These are phyloP conservation scores for Aspergillus tamarii DNA, from an alignment of 2,329 filamentous ascomycete genomes.

Conservation along the genomic window DNA sequence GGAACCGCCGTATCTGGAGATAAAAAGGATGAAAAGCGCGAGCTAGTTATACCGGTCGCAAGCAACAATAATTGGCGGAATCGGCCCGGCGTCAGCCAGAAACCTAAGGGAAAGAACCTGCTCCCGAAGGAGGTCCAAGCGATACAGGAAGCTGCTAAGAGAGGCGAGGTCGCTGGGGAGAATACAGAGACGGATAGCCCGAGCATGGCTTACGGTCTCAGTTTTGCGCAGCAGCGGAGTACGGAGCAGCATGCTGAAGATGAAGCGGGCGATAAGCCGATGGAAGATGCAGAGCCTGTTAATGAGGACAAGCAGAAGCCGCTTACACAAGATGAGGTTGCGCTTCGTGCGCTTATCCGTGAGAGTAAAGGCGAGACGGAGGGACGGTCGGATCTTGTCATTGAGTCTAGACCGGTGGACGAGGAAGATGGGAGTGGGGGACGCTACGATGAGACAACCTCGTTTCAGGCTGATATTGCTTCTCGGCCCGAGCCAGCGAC, in stretches of 20 bases:
- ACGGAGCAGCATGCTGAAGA: slow-evolving; percentile 17
- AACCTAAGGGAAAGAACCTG: slow-evolving; percentile 62
- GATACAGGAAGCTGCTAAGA: slow-evolving; percentile 46
- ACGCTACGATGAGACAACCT: slow-evolving; percentile 53
- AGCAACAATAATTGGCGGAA: slow-evolving; percentile 77
- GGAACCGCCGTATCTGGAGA: slow-evolving; percentile 46
- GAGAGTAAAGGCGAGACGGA: slow-evolving; percentile 50
- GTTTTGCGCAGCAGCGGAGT: slow-evolving; percentile 44
- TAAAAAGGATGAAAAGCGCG: slow-evolving; percentile 54
- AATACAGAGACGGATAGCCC: slow-evolving; percentile 54
- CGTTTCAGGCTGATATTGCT: slow-evolving; percentile 70
- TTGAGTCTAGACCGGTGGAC: slow-evolving; percentile 43
- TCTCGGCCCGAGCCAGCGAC: slow-evolving; percentile 75
- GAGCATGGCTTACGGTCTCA: slow-evolving; percentile 59
- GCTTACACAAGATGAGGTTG: slow-evolving; percentile 63
- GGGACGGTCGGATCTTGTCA: slow-evolving; percentile 55
- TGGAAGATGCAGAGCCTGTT: slow-evolving; percentile 28
- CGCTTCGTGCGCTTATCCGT: slow-evolving; percentile 68
- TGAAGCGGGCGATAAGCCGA: slow-evolving; percentile 31
- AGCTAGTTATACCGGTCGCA: slow-evolving; percentile 78
- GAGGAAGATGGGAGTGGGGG: slow-evolving; percentile 14
- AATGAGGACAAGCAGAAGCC: slow-evolving; percentile 30
- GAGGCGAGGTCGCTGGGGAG: slow-evolving; percentile 35
- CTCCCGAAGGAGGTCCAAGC: slow-evolving; percentile 61
- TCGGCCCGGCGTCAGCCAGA: slow-evolving; percentile 49